A percentile compares a stretch with the other conserved stretches of the same genome.
These are phyloP conservation scores for Phytophthora uliginosa DNA, from an alignment of 352 stramenopile species.

Conservation along the genomic window DNA sequence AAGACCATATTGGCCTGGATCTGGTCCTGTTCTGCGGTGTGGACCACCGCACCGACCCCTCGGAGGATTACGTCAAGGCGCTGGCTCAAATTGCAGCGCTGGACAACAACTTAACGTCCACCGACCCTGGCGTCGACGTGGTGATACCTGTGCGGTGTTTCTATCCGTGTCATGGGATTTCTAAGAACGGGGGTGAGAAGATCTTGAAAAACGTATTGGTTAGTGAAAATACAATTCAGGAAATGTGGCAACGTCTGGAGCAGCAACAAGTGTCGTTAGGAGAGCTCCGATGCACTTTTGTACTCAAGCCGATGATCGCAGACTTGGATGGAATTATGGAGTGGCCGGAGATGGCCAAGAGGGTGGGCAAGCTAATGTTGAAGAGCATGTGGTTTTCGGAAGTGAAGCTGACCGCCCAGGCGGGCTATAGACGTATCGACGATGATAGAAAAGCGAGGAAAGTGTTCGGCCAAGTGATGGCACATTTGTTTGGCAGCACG, in stretches of 20 bases:
- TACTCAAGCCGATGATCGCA: constrained; percentile 2
- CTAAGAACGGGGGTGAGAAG: not conserved
- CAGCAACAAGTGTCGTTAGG: not conserved
- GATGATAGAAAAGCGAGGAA: not conserved
- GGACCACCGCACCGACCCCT: not conserved
- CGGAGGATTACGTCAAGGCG: not conserved
- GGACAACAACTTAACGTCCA: not conserved
- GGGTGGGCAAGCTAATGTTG: not conserved
- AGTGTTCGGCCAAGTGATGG: not conserved
- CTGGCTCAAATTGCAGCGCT: constrained; percentile 10
- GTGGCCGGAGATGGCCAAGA: constrained; percentile 1
- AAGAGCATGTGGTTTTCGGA: constrained; percentile 1
- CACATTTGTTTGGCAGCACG: not conserved
- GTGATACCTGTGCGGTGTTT: constrained; percentile 5
- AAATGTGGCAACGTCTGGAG: not conserved
- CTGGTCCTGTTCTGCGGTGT: constrained; percentile 3
- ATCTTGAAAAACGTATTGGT: constrained; percentile 1
- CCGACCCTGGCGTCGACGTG: constrained; percentile 4
- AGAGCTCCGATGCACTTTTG: constrained; percentile 4
- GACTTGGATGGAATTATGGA: not conserved
- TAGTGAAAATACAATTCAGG: not conserved
- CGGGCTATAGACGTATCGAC: not conserved
- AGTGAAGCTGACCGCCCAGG: not conserved
- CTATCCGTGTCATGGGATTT: not conserved
- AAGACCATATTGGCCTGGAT: not conserved